A percentile compares a stretch with the other conserved stretches of the same genome.
Evolutionary conservation across 306 rosid species (phyloP).

Genomic region (Quercus glauca): DNA sequence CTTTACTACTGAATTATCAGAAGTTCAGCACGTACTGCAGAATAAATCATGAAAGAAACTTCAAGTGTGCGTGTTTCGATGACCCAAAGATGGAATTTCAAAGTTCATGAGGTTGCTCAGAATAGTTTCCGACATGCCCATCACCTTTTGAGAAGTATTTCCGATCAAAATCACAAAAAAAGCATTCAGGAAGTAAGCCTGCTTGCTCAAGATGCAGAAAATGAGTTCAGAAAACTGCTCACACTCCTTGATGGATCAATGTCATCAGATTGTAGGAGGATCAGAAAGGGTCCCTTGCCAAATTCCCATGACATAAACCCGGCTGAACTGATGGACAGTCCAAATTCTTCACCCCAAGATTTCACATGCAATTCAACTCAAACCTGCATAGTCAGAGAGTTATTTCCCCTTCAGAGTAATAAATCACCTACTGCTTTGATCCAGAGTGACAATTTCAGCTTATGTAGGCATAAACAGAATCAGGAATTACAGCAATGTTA

Average conservation of each 20-base stretch:
- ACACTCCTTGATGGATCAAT: constrained; percentile 9
- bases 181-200: constrained; percentile 22
- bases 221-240: constrained; percentile 18
- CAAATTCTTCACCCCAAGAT: not conserved
- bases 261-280: constrained; percentile 21
- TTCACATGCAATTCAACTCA: not conserved
- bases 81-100: constrained; percentile 15
- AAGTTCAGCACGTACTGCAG: not conserved
- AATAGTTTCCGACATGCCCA: constrained; percentile 16
- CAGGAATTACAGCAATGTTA: not conserved
- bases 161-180: constrained; percentile 7
- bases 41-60: not conserved
- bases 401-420: not conserved
- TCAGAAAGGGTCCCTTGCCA: constrained; percentile 28
- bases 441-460: not conserved
- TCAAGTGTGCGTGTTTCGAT: constrained; percentile 2
- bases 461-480: not conserved
- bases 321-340: constrained; percentile 22
- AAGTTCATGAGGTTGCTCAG: constrained; percentile 25
- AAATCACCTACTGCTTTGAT: not conserved
- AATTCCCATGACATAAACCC: constrained; percentile 15
- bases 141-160: constrained; percentile 9
- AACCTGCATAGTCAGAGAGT: constrained; percentile 1
- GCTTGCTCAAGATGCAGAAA: constrained; percentile 18
- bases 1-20: not conserved